Evolutionary conservation across 495 filamentous ascomycete species (phyloP).

Genomic region (Cercophora newfieldiana): DNA sequence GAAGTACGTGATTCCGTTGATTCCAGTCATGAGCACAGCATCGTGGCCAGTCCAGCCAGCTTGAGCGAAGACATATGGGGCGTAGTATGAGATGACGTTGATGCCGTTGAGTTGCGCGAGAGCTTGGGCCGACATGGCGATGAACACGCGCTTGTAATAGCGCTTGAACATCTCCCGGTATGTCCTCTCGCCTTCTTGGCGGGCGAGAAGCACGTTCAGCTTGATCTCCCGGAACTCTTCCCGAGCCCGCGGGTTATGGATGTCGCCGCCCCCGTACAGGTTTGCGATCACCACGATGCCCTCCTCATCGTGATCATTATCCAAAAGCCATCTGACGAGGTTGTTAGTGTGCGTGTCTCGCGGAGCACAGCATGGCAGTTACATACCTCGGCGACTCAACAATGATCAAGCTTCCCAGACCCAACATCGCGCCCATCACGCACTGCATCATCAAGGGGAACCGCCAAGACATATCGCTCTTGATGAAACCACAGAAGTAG

Average conservation of each 20-base stretch:
- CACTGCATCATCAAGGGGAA: constrained; percentile 90
- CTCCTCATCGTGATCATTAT: constrained; percentile 98
- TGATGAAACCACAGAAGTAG: constrained; percentile 92
- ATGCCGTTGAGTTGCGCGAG: constrained; percentile 97
- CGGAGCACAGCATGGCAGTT: background rate
- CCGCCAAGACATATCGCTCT: constrained; percentile 85
- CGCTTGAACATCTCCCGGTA: constrained; percentile 94
- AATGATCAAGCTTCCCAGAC: constrained; percentile 83
- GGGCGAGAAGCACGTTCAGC: constrained; percentile 89
- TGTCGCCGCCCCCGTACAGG: constrained; percentile 91
- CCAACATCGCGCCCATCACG: constrained; percentile 85
- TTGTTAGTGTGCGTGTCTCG: constrained; percentile 18
- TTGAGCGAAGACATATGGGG: constrained; percentile 92
- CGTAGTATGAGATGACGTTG: constrained; percentile 99
- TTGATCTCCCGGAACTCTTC: constrained; percentile 98
- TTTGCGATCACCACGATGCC: constrained; percentile 98
- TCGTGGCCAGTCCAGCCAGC: constrained; percentile 89
- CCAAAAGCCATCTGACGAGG: constrained; percentile 77
- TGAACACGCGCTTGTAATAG: constrained; percentile 89
- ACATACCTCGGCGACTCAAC: constrained; percentile 90
- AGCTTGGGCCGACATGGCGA: constrained; percentile 97
- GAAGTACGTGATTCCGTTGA: constrained; percentile 91
- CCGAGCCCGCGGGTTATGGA: constrained; percentile 84
- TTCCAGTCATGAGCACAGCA: constrained; percentile 95
- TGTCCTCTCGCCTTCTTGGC: constrained; percentile 89